These are phyloP conservation scores for Hyaloscypha bicolor DNA, from an alignment of 495 filamentous ascomycete genomes.

Conservation along the genomic window DNA sequence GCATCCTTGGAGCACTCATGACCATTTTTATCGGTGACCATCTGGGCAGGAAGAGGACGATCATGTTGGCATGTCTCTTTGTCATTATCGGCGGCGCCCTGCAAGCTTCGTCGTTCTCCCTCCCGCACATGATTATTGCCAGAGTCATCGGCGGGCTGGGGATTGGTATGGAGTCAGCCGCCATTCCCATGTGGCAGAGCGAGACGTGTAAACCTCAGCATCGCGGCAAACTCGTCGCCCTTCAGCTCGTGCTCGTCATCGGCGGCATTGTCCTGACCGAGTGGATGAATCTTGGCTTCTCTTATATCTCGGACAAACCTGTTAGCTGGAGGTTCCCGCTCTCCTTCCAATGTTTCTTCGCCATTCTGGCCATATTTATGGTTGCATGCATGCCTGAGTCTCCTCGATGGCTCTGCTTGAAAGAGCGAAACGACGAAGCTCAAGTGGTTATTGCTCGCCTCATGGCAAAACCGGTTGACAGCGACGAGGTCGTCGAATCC, in stretches of 20 bases:
- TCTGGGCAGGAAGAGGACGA: slow-evolving; percentile 60
- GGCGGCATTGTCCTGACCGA: slow-evolving; percentile 75
- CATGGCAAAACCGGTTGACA: slow-evolving; percentile 56
- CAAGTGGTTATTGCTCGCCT: slow-evolving; percentile 67
- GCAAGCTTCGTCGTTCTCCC: slow-evolving; percentile 43
- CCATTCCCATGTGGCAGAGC: slow-evolving; percentile 75
- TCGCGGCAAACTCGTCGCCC: slow-evolving; percentile 76
- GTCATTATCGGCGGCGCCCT: slow-evolving; percentile 75
- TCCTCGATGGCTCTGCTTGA: slow-evolving; percentile 70
- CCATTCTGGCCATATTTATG: slow-evolving; percentile 57
- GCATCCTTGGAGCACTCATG: slow-evolving; percentile 70
- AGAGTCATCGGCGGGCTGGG: slow-evolving; percentile 71
- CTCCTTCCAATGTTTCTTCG: slow-evolving; percentile 77
- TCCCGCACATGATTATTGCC: slow-evolving; percentile 73
- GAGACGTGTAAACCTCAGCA: slow-evolving; percentile 57
- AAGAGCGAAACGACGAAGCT: slow-evolving; percentile 65
- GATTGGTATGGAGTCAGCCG: slow-evolving; percentile 73
- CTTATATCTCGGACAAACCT: slow-evolving; percentile 56
- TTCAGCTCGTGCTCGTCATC: slow-evolving; percentile 73
- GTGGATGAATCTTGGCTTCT: slow-evolving; percentile 75
- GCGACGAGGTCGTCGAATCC: slow-evolving; percentile 53
- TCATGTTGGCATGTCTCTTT: slow-evolving; percentile 58
- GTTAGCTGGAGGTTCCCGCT: slow-evolving; percentile 77
- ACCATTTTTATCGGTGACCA: slow-evolving; percentile 65
- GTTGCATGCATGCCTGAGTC: slow-evolving; percentile 74